phyloP scores from a whole-genome alignment of 768 basidiomycete genomes.

The Boletus pseudo-olivaceus region DNA sequence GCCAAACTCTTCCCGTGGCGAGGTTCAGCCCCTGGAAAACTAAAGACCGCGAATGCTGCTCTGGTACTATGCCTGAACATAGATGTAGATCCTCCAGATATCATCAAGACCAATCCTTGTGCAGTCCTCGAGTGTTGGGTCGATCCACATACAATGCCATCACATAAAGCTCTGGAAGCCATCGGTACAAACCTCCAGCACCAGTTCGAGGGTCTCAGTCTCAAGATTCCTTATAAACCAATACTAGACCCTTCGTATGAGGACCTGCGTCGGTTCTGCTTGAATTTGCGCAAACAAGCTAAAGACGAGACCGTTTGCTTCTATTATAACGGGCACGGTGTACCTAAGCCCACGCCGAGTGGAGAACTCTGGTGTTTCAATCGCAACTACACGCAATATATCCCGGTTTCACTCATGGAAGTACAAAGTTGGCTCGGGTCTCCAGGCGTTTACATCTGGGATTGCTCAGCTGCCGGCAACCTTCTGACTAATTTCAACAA shows the following conservation, averaged over 20 bases:
- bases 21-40: conserved; percentile 71
- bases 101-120: conserved; percentile 96
- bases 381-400: conserved; percentile 95
- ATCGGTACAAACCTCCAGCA: conserved; percentile 91
- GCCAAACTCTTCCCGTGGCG: conserved; percentile 76
- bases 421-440: conserved; percentile 92
- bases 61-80: conserved; percentile 94
- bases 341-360: conserved; percentile 92
- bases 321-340: conserved; percentile 98
- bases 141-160: conserved; percentile 89
- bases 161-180: conserved; percentile 89
- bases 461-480: conserved; percentile 96
- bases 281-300: conserved; percentile 77
- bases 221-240: conserved; percentile 92
- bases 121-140: conserved; percentile 97
- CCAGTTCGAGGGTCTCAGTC: conserved; percentile 93
- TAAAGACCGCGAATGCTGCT: conserved; percentile 88
- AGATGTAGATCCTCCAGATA: conserved; percentile 95
- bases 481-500: conserved; percentile 85
- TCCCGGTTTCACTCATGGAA: conserved; percentile 92
- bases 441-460: conserved; percentile 98
- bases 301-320: conserved; percentile 93
- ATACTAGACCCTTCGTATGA: conserved; percentile 94
- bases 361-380: conserved; percentile 99
- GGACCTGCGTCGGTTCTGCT: conserved; percentile 85